Base-by-base conservation (phyloP, 805 yeast species). In the Saturnispora mendoncae region DNA sequence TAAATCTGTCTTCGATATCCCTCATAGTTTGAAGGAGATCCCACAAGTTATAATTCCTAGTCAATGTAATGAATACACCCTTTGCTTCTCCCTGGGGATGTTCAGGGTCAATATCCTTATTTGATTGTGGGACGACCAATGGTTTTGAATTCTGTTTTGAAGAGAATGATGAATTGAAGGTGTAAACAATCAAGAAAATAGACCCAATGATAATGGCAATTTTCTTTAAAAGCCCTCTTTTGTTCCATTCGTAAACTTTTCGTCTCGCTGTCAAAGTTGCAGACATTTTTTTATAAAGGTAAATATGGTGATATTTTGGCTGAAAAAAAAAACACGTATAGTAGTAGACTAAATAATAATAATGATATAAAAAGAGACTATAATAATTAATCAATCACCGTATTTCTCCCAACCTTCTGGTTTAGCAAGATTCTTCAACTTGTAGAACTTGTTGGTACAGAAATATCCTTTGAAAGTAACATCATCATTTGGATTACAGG, bases 1-100 rank as follows among this genome's bases (percentile, higher is more conserved):
- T 90, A 69, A 90, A 90, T 47, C 96, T 69, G 61, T 86, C 96
- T 63, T 90, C 96, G 38, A 88, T 74, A 35, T 78, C 73, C 58
- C 84, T 70, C 47, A 84, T 80, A 8, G 92, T 75, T 27, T 66
- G 71, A 33, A 76, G 62, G 38, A 84, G 60, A 18, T 70, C 69
- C 62, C 72, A 68, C 42, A 84, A 57, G 56, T 84, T 94, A 18
- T 65, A 53, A 58, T 83, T 83, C 62, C 94, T 69, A 6, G 87
- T 90, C 50, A 84, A 66, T 1, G 90, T 71, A 12, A 84, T 86
- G 59, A 84, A 83, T 1, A 90, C 78, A 13, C 92, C 33, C 26
- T 36, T 36, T 25, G 33, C 33, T 18, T 36, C 12, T 9, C 32
- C 33, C 28, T 33, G 15, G 14, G 17, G 17, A 15, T 26, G n/a